Evolutionary conservation across 441 rosid species (phyloP).

Genomic region (Erysimum pusillum): DNA sequence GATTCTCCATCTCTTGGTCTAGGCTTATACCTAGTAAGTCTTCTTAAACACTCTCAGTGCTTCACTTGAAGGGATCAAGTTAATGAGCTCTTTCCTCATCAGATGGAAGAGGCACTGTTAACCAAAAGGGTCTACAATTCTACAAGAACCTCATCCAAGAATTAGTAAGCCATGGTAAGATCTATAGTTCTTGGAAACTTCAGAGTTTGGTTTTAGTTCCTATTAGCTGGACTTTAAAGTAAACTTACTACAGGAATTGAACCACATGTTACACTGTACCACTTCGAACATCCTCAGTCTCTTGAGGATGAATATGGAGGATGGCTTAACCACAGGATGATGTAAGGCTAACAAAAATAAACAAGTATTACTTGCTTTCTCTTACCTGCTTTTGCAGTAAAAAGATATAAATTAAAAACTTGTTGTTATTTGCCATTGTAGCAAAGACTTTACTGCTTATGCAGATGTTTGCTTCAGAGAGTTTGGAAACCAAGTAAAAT

Average conservation of each 20-base stretch:
- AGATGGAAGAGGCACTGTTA: conserved; percentile 82
- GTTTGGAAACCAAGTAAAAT: conserved; percentile 67
- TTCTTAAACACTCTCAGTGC: no score
- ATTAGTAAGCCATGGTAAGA: no score
- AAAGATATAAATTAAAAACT: no score
- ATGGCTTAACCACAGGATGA: conserved; percentile 61
- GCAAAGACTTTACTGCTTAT: conserved; percentile 66
- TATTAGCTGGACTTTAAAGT: no score
- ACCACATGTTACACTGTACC: conserved; percentile 70
- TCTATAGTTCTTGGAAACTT: no score
- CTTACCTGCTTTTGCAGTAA: no score
- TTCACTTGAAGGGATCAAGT: no score
- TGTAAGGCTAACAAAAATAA: conserved; percentile 44
- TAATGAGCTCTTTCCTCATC: no score
- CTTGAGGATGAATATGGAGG: conserved; percentile 86
- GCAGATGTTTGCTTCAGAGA: conserved; percentile 76
- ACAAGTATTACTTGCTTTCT: not conserved
- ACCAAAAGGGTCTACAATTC: conserved; percentile 67
- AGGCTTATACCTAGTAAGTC: conserved; percentile 72
- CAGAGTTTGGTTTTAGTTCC: no score
- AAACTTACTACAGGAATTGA: conserved; percentile 66
- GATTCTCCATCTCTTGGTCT: conserved; percentile 86
- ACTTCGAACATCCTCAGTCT: conserved; percentile 70
- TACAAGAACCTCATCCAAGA: conserved; percentile 79
- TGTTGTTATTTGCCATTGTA: conserved; percentile 3